Evolutionary conservation across 169 alveolate genomes (phyloP).

Genomic region (Eimeria brunetti): DNA sequence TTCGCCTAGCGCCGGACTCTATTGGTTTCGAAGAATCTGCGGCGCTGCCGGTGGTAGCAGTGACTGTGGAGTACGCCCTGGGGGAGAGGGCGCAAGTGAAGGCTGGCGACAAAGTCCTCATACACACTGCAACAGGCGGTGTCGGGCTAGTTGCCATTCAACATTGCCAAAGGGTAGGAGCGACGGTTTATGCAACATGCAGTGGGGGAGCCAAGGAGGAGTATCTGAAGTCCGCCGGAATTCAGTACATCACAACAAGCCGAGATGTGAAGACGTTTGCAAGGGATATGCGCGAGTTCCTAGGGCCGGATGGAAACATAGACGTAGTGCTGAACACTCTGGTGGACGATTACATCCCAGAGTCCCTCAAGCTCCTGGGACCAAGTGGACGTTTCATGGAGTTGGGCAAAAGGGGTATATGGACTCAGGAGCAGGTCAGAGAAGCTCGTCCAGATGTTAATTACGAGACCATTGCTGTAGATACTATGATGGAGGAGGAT

Average conservation of each 20-base stretch:
- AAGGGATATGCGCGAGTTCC: conserved; percentile 75
- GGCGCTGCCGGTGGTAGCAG: conserved; percentile 85
- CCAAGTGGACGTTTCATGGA: conserved; percentile 87
- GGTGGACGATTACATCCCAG: conserved; percentile 81
- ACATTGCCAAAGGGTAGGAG: conserved; percentile 85
- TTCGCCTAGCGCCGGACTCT: conserved; percentile 1
- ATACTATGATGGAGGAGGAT: conserved; percentile 83
- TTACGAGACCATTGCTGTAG: conserved; percentile 83
- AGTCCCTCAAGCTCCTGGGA: conserved; percentile 81
- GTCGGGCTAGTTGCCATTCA: conserved; percentile 86
- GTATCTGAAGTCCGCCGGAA: conserved; percentile 78
- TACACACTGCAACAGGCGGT: conserved; percentile 88
- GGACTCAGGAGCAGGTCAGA: conserved; percentile 80
- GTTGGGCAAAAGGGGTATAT: conserved; percentile 85
- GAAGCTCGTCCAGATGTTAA: conserved; percentile 82
- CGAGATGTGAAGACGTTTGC: conserved; percentile 82
- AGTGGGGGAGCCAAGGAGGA: conserved; percentile 84
- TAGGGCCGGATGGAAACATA: conserved; percentile 63
- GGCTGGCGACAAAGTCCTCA: conserved; percentile 82
- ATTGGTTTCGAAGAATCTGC: conserved; percentile 83
- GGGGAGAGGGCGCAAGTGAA: conserved; percentile 86
- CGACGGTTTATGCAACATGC: conserved; percentile 85
- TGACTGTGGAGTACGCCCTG: conserved; percentile 84
- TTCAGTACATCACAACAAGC: conserved; percentile 81
- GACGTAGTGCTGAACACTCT: conserved; percentile 85